phyloP scores from a whole-genome alignment of 2,329 filamentous ascomycete genomes.

The Tolypocladium sp. region DNA sequence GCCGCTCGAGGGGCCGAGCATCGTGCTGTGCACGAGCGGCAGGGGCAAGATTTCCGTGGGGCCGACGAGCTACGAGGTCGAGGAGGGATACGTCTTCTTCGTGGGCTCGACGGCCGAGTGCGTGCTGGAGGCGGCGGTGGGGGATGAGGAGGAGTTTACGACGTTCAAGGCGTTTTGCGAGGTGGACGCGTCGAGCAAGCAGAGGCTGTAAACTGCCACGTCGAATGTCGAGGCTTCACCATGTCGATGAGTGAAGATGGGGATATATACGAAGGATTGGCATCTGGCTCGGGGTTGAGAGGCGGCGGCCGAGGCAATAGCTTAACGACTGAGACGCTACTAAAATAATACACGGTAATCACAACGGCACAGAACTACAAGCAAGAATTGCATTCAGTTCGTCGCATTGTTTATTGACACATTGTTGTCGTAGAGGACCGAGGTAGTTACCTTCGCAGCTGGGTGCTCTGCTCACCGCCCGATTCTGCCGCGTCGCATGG shows the following conservation, averaged over 20 bases:
- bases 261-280: background rate
- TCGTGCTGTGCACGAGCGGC: slow-evolving; percentile 83
- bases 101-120: slow-evolving; percentile 83
- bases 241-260: too few species aligned
- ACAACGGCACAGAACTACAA: background rate
- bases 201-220: too few species aligned
- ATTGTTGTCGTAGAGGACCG: too few species aligned
- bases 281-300: too few species aligned
- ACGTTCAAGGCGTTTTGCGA: slow-evolving; percentile 95
- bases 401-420: too few species aligned
- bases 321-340: background rate
- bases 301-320: too few species aligned
- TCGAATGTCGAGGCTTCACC: too few species aligned
- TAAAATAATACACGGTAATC: background rate
- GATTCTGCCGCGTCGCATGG: background rate
- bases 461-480: background rate
- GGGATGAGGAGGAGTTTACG: slow-evolving; percentile 60
- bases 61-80: slow-evolving; percentile 65
- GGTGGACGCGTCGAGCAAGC: slow-evolving; percentile 40
- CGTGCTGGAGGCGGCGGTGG: slow-evolving; percentile 60
- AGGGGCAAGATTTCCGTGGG: slow-evolving; percentile 79
- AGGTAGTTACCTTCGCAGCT: too few species aligned
- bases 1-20: slow-evolving; percentile 76
- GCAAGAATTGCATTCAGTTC: background rate
- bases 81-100: slow-evolving; percentile 69